phyloP scores from a whole-genome alignment of 768 basidiomycete genomes.

The Megacollybia marginata region DNA sequence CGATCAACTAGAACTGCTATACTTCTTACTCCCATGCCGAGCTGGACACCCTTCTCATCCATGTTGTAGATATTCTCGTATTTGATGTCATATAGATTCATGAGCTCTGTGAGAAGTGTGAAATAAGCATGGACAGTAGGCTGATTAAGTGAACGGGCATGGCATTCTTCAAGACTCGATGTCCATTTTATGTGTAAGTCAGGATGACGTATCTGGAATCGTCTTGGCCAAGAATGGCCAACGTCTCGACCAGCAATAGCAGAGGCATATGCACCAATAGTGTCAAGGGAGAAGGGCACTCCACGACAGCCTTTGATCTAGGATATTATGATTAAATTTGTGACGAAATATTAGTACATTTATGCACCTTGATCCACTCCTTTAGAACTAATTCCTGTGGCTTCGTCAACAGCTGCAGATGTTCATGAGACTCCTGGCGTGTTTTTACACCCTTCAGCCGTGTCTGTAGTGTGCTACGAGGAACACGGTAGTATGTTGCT shows the following conservation, averaged over 20 bases:
- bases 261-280: constrained; percentile 10
- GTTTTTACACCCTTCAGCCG: constrained; percentile 1
- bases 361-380: constrained; percentile 15
- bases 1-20: too few relatives aligned
- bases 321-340: background rate
- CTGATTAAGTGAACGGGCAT: constrained; percentile 15
- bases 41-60: too few relatives aligned
- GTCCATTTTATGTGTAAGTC: constrained; percentile 16
- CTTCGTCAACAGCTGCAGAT: constrained; percentile 9
- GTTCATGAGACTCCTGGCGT: constrained; percentile 7
- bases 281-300: constrained; percentile 10
- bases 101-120: constrained; percentile 5
- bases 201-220: constrained; percentile 12
- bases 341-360: background rate
- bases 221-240: constrained; percentile 9
- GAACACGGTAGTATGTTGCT: background rate
- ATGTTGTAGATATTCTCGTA: constrained; percentile 1
- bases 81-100: constrained; percentile 4
- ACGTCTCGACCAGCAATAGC: constrained; percentile 7
- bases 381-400: constrained; percentile 16
- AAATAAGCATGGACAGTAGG: constrained; percentile 13
- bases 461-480: background rate
- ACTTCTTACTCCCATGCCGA: too few relatives aligned
- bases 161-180: constrained; percentile 14
- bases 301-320: constrained; percentile 9